phyloP scores from a whole-genome alignment of 257 asterid species.

The Scutellaria galericulata region DNA sequence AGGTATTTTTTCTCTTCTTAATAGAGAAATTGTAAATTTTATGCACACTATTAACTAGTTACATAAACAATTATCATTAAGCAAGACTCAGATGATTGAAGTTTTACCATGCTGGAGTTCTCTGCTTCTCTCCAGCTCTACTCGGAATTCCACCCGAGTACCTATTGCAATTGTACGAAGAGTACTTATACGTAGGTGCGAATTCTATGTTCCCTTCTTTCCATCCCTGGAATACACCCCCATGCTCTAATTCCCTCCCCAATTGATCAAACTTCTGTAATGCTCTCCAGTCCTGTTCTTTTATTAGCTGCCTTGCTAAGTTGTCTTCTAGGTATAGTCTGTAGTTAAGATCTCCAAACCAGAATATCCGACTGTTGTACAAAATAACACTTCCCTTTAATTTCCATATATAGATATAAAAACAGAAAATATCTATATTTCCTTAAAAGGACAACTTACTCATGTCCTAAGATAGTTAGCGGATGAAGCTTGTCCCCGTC shows the following conservation, averaged over 20 bases:
- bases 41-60: neutral
- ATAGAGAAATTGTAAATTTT: neutral
- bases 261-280: constrained; percentile 82
- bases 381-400: constrained; percentile 39
- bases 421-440: neutral
- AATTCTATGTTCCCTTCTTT: constrained; percentile 84
- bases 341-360: constrained; percentile 99
- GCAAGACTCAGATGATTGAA: constrained; percentile 28
- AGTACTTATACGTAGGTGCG: constrained; percentile 90
- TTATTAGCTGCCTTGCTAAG: constrained; percentile 74
- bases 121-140: constrained; percentile 85
- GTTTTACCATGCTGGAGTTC: constrained; percentile 95
- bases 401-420: neutral
- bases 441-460: constrained; percentile 60
- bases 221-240: constrained; percentile 95
- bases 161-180: constrained; percentile 71
- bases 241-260: constrained; percentile 68
- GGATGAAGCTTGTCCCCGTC: constrained; percentile 58
- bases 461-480: constrained; percentile 82
- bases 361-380: constrained; percentile 82
- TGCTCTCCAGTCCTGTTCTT: constrained; percentile 72
- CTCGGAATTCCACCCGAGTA: constrained; percentile 82
- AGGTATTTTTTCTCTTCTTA: constrained; percentile 1
- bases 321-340: constrained; percentile 81
- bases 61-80: neutral